Percentiles rank a stretch among this genome's conserved stretches.
Evolutionary conservation across 2,329 filamentous ascomycete species (phyloP).

Genomic region (Colletotrichum navitas): DNA sequence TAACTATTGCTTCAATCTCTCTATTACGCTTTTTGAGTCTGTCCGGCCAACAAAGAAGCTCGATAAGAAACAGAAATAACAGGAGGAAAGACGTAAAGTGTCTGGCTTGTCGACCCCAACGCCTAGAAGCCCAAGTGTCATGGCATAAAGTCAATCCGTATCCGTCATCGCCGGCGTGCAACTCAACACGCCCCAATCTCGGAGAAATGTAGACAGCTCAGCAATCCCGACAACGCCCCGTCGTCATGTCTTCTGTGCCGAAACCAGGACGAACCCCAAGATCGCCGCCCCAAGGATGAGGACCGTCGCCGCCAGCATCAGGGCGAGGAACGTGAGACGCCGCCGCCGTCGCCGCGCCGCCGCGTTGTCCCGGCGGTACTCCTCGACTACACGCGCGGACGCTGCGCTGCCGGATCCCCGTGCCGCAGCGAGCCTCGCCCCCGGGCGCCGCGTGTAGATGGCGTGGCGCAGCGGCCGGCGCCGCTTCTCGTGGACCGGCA

Average conservation of each 20-base stretch:
- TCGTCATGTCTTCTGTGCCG: neutral
- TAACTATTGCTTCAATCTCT: neutral
- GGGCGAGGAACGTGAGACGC: constrained; percentile 5
- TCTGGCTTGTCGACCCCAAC: neutral
- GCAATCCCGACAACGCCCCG: neutral
- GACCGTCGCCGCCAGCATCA: neutral
- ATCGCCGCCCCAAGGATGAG: constrained; percentile 16
- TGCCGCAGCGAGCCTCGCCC: neutral
- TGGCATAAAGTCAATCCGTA: neutral
- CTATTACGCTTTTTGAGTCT: neutral
- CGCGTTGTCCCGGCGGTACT: neutral
- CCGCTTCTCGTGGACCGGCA: constrained; percentile 21
- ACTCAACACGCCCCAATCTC: neutral
- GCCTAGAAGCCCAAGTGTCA: neutral
- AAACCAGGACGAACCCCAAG: constrained; percentile 16
- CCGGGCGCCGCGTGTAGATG: constrained; percentile 4
- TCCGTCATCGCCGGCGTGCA: neutral
- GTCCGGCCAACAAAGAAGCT: neutral
- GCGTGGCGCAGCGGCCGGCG: neutral
- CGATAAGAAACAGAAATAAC: no score
- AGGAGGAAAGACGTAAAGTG: neutral
- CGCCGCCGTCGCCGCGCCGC: neutral
- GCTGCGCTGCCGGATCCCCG: neutral
- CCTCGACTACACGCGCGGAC: no score
- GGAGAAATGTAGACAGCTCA: neutral